A percentile compares a stretch with the other conserved stretches of the same genome.
Evolutionary conservation across 371 early-diverging fungal species (phyloP).

Genomic region (Haplosporangium sp.): DNA sequence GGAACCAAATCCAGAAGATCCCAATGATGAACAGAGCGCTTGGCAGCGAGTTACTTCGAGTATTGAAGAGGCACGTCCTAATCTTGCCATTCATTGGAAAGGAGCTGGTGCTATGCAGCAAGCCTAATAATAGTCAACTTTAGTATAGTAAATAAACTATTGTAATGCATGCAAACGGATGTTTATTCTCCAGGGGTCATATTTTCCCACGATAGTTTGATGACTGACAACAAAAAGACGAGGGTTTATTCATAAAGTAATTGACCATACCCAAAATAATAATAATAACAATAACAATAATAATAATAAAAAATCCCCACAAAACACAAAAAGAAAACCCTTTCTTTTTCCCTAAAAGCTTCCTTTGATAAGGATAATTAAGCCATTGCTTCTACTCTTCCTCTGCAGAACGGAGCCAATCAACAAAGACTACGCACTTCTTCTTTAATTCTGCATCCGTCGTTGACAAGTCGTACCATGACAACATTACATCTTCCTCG

Average conservation of each 20-base stretch:
- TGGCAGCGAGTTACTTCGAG: slow-evolving; percentile 63
- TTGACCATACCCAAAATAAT: too few species aligned
- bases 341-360: too few species aligned
- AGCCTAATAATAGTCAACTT: neutral
- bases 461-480: slow-evolving; percentile 69
- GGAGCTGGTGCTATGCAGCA: slow-evolving; percentile 45
- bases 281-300: too few species aligned
- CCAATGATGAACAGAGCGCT: slow-evolving; percentile 57
- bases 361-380: neutral
- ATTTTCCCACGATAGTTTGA: too few species aligned
- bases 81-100: slow-evolving; percentile 56
- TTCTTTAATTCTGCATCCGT: slow-evolving; percentile 65
- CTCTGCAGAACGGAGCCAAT: slow-evolving; percentile 79
- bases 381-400: slow-evolving; percentile 63
- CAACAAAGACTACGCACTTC: slow-evolving; percentile 72
- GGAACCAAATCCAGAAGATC: slow-evolving; percentile 20
- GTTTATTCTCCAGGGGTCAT: too few species aligned
- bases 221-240: too few species aligned
- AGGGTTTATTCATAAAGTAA: too few species aligned
- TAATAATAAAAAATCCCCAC: too few species aligned
- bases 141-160: neutral
- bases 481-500: slow-evolving; percentile 77
- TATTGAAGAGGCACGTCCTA: slow-evolving; percentile 52
- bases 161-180: neutral
- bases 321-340: too few species aligned